Percentiles rank a stretch among this genome's conserved stretches.
phyloP scores from a whole-genome alignment of 164 flowering plant genomes.

The Nymphaea thermarum region DNA sequence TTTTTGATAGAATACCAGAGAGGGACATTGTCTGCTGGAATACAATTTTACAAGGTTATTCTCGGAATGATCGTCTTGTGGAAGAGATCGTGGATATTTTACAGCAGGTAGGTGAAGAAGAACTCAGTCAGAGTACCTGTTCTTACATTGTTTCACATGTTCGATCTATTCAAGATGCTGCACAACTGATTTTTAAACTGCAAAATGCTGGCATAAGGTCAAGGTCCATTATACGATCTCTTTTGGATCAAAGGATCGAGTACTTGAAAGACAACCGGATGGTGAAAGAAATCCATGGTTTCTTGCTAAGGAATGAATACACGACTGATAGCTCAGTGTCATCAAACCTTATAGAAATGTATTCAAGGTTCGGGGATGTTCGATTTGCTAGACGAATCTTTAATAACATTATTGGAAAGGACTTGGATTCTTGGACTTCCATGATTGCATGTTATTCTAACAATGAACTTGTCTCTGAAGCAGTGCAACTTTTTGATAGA shows the following conservation, averaged over 20 bases:
- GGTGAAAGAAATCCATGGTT: slow-evolving; percentile 13
- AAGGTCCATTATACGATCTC: neutral
- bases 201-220: slow-evolving; percentile 5
- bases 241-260: slow-evolving; percentile 10
- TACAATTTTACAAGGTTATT: slow-evolving; percentile 20
- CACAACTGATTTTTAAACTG: slow-evolving; percentile 9
- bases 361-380: slow-evolving; percentile 11
- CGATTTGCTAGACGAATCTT: slow-evolving; percentile 16
- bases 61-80: slow-evolving; percentile 5
- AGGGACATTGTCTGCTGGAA: slow-evolving; percentile 22
- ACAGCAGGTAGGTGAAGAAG: slow-evolving; percentile 8
- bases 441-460: slow-evolving; percentile 17
- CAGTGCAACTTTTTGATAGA: slow-evolving; percentile 9
- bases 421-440: slow-evolving; percentile 16
- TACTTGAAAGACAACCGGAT: slow-evolving; percentile 6
- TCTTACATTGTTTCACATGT: slow-evolving; percentile 9
- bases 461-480: slow-evolving; percentile 10
- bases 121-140: slow-evolving; percentile 16
- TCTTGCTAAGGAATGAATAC: slow-evolving; percentile 5
- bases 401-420: slow-evolving; percentile 4
- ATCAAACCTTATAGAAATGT: slow-evolving; percentile 13
- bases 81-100: slow-evolving; percentile 16
- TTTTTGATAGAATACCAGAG: slow-evolving; percentile 15
- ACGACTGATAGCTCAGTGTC: slow-evolving; percentile 5
- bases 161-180: slow-evolving; percentile 6